These are phyloP conservation scores for Coemansia sp. DNA, from an alignment of 192 early-diverging fungal genomes.

Conservation along the genomic window DNA sequence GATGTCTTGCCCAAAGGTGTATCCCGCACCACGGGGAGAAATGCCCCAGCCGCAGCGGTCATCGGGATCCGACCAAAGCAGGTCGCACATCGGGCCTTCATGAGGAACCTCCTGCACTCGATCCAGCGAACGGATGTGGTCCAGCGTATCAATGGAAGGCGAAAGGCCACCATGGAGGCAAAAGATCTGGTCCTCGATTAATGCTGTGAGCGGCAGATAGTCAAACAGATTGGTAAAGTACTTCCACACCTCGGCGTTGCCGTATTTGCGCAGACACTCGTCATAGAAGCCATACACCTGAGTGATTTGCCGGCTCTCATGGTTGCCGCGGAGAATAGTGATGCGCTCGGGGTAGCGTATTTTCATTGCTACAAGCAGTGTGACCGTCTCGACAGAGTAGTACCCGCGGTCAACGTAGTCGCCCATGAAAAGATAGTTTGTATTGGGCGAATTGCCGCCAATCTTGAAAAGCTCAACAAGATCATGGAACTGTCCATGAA, in stretches of 20 bases:
- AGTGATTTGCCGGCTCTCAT: conserved; percentile 98
- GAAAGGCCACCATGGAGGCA: conserved; percentile 98
- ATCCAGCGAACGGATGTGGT: conserved; percentile 94
- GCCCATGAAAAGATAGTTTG: conserved; percentile 99
- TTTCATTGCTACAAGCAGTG: conserved; percentile 93
- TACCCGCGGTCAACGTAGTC: conserved; percentile 99
- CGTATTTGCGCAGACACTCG: conserved; percentile 98
- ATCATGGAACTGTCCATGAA: conserved; percentile 99
- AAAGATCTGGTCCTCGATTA: conserved; percentile 97
- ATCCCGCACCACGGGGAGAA: conserved; percentile 83
- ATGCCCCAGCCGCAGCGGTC: conserved; percentile 87
- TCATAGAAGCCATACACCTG: conserved; percentile 99
- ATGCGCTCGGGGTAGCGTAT: conserved; percentile 89
- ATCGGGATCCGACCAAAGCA: conserved; percentile 88
- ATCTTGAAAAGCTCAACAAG: conserved; percentile 96
- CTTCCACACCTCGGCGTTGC: conserved; percentile 97
- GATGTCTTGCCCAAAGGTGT: conserved; percentile 88
- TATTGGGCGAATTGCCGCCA: conserved; percentile 94
- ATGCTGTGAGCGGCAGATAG: conserved; percentile 91
- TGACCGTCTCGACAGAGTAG: conserved; percentile 97
- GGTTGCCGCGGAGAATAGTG: conserved; percentile 97
- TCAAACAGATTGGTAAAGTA: conserved; percentile 98
- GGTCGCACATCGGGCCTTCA: conserved; percentile 85
- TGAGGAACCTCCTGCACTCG: conserved; percentile 91
- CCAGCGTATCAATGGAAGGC: conserved; percentile 92